Base-by-base conservation (phyloP, 1,284 basidiomycete genomes). In the Hypsizygus ulmarius region DNA sequence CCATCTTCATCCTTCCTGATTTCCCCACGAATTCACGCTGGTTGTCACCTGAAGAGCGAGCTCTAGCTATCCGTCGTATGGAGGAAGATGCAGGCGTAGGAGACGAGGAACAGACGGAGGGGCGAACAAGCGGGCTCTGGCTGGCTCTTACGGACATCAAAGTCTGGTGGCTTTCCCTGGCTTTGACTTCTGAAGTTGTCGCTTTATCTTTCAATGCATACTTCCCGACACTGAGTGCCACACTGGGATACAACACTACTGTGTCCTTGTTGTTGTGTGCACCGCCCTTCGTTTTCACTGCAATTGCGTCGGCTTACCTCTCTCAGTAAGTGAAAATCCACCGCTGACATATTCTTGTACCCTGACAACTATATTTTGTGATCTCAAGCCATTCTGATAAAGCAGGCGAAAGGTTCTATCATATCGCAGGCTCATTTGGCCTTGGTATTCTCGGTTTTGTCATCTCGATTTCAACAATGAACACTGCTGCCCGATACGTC, bases 1-100 rank as follows among this genome's bases (percentile, higher is more conserved):
- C 86, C 2, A 75, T 84, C 43, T 82, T 83, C 61, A 73, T 90
- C 50, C 78, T 93, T 4, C 90, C 90, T 6, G 89, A 93, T 63
- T 88, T 92, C 60, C 86, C 86, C 2, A 78, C 73, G 0, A 72
- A 77, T 21, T 68, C 71, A 4, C 63, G 63, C 34, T 87, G 82
- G 80, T 72, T 89, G 11, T 77, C 79, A 12, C 72, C 74, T 2
- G 63, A 76, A 30, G 90, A 93, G 62, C 72, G 74, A 29, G 70
- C 76, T 5, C 73, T 93, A 6, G 89, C 90, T 0, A 70, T 81
- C 47, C 71, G 77, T 19, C 81, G 90, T 16, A 82, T 93, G 77
- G 70, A 73, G 14, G 88, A 91, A 65, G 89, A 92, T 56, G 73
- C 72, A 8, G 81, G 79, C 9, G 69, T 77, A 29, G 67, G 70